Percentiles rank a stretch among this genome's conserved stretches.
phyloP scores from a whole-genome alignment of 345 rosid species.

The Heritiera littoralis region DNA sequence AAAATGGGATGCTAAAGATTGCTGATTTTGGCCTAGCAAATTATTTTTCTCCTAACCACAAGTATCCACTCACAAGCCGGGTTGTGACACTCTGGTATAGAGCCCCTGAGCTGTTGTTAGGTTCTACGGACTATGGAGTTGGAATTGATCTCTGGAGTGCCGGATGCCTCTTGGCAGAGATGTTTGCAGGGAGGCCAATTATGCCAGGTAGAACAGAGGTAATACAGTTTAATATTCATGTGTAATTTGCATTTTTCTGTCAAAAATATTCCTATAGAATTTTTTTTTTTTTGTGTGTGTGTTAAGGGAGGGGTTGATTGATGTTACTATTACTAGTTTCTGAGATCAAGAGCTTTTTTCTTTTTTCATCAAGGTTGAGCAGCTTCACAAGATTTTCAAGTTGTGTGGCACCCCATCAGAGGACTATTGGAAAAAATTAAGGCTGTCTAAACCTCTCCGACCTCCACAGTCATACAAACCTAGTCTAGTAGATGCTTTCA shows the following conservation, averaged over 20 bases:
- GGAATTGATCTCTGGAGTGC: too few relatives aligned
- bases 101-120: too few relatives aligned
- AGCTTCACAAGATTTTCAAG: constrained; percentile 78
- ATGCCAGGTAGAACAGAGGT: too few relatives aligned
- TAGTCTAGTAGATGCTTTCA: constrained; percentile 36
- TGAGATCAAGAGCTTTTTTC: background rate
- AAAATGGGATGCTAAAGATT: too few relatives aligned
- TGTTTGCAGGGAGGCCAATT: too few relatives aligned
- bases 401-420: constrained; percentile 85
- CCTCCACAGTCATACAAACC: constrained; percentile 51
- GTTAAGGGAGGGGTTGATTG: background rate
- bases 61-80: too few relatives aligned
- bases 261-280: background rate
- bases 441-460: constrained; percentile 57
- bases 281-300: background rate
- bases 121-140: too few relatives aligned
- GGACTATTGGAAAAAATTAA: constrained; percentile 79
- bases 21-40: too few relatives aligned
- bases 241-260: background rate
- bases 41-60: too few relatives aligned
- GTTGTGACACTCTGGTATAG: too few relatives aligned
- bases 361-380: constrained; percentile 60
- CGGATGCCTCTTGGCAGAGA: too few relatives aligned
- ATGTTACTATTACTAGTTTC: constrained; percentile 8
- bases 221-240: background rate